These are phyloP conservation scores for Immersiella caudata DNA, from an alignment of 495 filamentous ascomycete genomes.

Conservation along the genomic window DNA sequence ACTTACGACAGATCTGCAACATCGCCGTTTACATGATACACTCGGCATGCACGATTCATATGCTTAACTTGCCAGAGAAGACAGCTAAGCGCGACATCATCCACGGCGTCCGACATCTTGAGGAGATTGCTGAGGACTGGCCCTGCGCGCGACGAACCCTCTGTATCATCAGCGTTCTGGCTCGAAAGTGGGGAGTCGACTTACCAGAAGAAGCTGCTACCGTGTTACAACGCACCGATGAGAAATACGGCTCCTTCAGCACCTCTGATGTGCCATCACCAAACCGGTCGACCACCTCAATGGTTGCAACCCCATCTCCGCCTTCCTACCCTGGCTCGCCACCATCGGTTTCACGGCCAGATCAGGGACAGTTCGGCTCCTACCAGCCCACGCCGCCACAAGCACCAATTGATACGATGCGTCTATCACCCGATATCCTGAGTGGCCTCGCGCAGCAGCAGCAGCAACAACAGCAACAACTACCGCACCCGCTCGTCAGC, in stretches of 20 bases:
- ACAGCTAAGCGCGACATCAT: constrained; percentile 85
- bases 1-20: constrained; percentile 90
- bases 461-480: neutral
- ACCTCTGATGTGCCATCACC: constrained; percentile 60
- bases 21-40: constrained; percentile 94
- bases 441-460: constrained; percentile 23
- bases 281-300: constrained; percentile 28
- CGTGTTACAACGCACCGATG: constrained; percentile 68
- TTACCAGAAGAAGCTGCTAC: constrained; percentile 79
- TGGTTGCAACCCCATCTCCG: constrained; percentile 30
- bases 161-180: constrained; percentile 81
- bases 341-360: constrained; percentile 23
- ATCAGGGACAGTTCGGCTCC: constrained; percentile 33
- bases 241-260: constrained; percentile 57
- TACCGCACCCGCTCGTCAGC: constrained; percentile 14
- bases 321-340: constrained; percentile 31
- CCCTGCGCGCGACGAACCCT: constrained; percentile 85
- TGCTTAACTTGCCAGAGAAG: constrained; percentile 90
- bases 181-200: constrained; percentile 82
- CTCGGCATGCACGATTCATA: constrained; percentile 89
- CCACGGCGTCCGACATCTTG: constrained; percentile 87
- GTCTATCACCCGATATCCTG: constrained; percentile 34
- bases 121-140: constrained; percentile 97
- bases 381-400: constrained; percentile 32
- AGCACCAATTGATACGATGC: constrained; percentile 26